Evolutionary conservation across 2,329 filamentous ascomycete genomes (phyloP).

Genomic region (Rachicladosporium sp.): DNA sequence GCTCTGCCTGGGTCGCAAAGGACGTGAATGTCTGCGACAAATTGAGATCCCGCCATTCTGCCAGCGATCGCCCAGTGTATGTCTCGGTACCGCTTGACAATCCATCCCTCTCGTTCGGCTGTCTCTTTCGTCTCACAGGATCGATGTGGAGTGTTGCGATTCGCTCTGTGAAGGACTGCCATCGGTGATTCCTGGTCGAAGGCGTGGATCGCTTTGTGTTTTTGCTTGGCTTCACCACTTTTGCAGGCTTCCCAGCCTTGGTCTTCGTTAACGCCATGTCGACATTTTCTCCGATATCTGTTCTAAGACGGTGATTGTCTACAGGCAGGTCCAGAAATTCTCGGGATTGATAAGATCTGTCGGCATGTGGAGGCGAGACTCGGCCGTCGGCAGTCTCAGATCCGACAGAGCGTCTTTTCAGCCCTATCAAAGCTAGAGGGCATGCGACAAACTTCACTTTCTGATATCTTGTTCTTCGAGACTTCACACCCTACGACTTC

Average conservation of each 20-base stretch:
- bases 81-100: conserved; percentile 74
- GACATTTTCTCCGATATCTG: conserved; percentile 9
- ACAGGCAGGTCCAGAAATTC: no score
- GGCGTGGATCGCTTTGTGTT: conserved; percentile 49
- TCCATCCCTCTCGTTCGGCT: conserved; percentile 48
- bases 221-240: conserved; percentile 47
- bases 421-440: no score
- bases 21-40: conserved; percentile 66
- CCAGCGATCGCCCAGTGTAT: conserved; percentile 69
- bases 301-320: no score
- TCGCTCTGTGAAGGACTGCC: conserved; percentile 82
- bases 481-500: no score
- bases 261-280: conserved; percentile 34
- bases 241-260: conserved; percentile 19
- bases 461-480: no score
- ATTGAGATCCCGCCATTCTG: conserved; percentile 88
- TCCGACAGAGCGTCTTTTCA: no score
- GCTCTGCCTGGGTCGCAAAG: conserved; percentile 63
- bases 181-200: conserved; percentile 74
- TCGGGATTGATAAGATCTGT: no score
- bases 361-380: no score
- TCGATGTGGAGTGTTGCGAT: conserved; percentile 89
- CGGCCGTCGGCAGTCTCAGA: no score
- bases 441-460: no score
- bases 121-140: conserved; percentile 74